Evolutionary conservation across 306 rosid genomes (phyloP), one percentile per base, ranked within the genome.

Genomic region (Cicer arietinum): DNA sequence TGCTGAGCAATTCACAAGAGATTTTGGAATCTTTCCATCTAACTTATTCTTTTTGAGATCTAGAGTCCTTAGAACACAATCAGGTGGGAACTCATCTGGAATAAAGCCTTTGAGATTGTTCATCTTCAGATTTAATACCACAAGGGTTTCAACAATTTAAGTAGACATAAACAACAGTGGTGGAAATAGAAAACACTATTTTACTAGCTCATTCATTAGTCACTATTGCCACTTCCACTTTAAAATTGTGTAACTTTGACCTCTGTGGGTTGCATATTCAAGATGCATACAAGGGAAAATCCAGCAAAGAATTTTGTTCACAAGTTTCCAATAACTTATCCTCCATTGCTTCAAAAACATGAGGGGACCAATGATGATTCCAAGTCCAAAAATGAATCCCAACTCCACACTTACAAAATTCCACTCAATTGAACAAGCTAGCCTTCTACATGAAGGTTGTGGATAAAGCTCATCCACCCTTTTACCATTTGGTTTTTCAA

Each of bases 21-120:
- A 85, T 56, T 62, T 54, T 40, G 94, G 91, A 50, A 90, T 50
- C n/a, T 13, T 3, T 6, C 90, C 90, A 8, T 12, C 20, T 0
- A 89, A 18, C 0, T 0, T 1, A 75, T 89, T 89, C 8, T 64
- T 64, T 14, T 64, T 8, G 40, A 89, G 78, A 63, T 77, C 84
- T 5, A 87, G 67, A 72, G 91, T 89, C 56, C 37, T 42, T 7
- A 85, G 22, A 40, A 0, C 41, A 67, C 91, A 87, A 0, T 12
- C 1, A 47, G 0, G 45, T 16, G 83, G 47, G 73, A 88, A 86
- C 0, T 0, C 8, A 51, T 84, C 37, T 3, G 86, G 79, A 17
- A 88, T 50, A 1, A 3, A 0, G 1, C 87, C 86, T 6, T 0
- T 77, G 39, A 88, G 78, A 0, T 40, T 48, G 79, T 88, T 88